Percentiles rank a stretch among this genome's conserved stretches.
These are phyloP conservation scores for Aspergillus hancockii DNA, from an alignment of 495 filamentous ascomycete species.

Conservation along the genomic window DNA sequence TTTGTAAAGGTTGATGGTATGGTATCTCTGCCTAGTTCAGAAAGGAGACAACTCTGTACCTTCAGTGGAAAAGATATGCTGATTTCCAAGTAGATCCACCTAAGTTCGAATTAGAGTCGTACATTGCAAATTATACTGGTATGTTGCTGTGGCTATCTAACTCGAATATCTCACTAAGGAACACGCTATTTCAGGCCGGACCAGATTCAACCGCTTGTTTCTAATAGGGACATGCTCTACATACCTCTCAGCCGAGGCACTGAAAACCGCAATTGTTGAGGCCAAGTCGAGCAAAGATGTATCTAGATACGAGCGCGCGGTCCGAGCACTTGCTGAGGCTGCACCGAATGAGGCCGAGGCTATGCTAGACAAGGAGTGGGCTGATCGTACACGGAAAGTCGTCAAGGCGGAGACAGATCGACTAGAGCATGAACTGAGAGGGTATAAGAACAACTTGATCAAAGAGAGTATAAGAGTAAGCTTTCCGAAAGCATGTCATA, in stretches of 20 bases:
- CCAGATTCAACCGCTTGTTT: slow-evolving; percentile 75
- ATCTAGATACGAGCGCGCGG: slow-evolving; percentile 66
- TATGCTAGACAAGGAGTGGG: slow-evolving; percentile 67
- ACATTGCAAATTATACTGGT: slow-evolving; percentile 91
- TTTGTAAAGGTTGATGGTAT: slow-evolving; percentile 37
- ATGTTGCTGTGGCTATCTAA: slow-evolving; percentile 12
- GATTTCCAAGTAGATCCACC: slow-evolving; percentile 64
- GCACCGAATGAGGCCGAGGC: slow-evolving; percentile 70
- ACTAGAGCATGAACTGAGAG: slow-evolving; percentile 79
- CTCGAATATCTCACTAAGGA: slow-evolving; percentile 1
- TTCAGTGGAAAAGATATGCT: slow-evolving; percentile 9
- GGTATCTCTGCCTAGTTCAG: slow-evolving; percentile 3
- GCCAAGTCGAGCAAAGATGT: slow-evolving; percentile 78
- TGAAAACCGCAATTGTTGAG: slow-evolving; percentile 74
- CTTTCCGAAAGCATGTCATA: background rate
- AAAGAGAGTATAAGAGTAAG: slow-evolving; percentile 94
- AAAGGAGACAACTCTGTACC: slow-evolving; percentile 7
- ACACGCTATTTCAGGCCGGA: slow-evolving; percentile 55
- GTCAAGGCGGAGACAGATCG: slow-evolving; percentile 68
- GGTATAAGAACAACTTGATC: slow-evolving; percentile 96
- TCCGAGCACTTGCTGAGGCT: slow-evolving; percentile 60
- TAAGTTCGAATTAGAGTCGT: slow-evolving; percentile 90
- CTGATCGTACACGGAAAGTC: slow-evolving; percentile 58
- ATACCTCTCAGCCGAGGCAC: slow-evolving; percentile 74
- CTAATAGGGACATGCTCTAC: slow-evolving; percentile 79